phyloP scores from a whole-genome alignment of 73 alveolate genomes.

The Halteria grandinella region DNA sequence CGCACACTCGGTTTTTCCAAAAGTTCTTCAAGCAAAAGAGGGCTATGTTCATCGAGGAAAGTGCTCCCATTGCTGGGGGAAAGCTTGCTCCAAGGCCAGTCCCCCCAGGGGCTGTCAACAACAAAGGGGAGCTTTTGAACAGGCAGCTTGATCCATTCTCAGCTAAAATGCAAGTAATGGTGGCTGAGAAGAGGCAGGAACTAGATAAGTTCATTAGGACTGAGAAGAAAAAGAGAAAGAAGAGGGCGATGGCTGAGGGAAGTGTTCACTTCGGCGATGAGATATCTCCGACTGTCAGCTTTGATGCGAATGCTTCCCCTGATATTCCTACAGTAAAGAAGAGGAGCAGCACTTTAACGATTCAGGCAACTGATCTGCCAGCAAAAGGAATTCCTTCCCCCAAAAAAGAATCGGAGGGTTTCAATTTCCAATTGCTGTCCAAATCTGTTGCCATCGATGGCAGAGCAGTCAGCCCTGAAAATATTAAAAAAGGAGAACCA shows the following conservation, averaged over 20 bases:
- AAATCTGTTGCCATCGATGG: neutral
- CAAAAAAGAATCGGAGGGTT: neutral
- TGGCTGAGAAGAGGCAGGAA: neutral
- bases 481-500: neutral
- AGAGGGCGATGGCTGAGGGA: too few species aligned
- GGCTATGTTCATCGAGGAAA: slow-evolving; percentile 1
- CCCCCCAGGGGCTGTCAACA: too few species aligned
- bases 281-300: too few species aligned
- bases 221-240: neutral
- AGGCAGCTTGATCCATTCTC: too few species aligned
- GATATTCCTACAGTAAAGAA: too few species aligned
- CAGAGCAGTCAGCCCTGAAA: neutral
- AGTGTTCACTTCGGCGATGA: too few species aligned
- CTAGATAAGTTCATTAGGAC: slow-evolving; percentile 5
- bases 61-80: neutral
- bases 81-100: too few species aligned
- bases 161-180: too few species aligned
- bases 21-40: slow-evolving; percentile 9
- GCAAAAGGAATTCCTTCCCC: neutral
- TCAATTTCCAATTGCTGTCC: neutral
- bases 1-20: slow-evolving; percentile 34
- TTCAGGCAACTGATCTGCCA: neutral
- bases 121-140: too few species aligned
- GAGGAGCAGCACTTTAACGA: neutral
- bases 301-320: too few species aligned